These are phyloP conservation scores for Neurospora sp. DNA, from an alignment of 495 filamentous ascomycete species.

Conservation along the genomic window DNA sequence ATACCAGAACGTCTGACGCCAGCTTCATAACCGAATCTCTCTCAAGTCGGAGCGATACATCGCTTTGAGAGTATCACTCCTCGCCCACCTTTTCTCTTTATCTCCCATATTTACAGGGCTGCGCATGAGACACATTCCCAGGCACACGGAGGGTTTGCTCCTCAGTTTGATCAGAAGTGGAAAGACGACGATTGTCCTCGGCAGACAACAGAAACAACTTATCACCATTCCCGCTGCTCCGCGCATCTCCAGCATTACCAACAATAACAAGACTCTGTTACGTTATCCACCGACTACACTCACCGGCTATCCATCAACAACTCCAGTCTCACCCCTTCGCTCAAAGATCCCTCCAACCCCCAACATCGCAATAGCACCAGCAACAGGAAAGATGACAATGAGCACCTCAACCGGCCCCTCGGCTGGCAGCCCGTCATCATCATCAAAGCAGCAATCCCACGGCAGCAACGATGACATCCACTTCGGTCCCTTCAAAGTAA, in stretches of 20 bases:
- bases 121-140: background rate
- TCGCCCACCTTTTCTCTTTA: too few species aligned
- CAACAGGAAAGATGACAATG: background rate
- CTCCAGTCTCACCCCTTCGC: too few species aligned
- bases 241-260: background rate
- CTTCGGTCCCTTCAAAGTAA: constrained; percentile 58
- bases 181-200: background rate
- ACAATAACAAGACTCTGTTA: background rate
- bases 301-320: background rate
- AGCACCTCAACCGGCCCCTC: background rate
- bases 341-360: background rate
- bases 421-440: background rate
- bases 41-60: too few species aligned
- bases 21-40: background rate
- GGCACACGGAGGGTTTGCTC: background rate
- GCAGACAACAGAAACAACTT: background rate
- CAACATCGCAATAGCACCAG: background rate
- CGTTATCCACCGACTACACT: background rate
- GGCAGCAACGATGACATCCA: constrained; percentile 25
- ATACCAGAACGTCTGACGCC: background rate
- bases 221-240: background rate
- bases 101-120: background rate
- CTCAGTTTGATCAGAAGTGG: background rate
- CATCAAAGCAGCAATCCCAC: background rate
- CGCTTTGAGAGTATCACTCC: too few species aligned